Evolutionary conservation across 805 yeast species (phyloP).

Genomic region (Lipomyces japonicus): DNA sequence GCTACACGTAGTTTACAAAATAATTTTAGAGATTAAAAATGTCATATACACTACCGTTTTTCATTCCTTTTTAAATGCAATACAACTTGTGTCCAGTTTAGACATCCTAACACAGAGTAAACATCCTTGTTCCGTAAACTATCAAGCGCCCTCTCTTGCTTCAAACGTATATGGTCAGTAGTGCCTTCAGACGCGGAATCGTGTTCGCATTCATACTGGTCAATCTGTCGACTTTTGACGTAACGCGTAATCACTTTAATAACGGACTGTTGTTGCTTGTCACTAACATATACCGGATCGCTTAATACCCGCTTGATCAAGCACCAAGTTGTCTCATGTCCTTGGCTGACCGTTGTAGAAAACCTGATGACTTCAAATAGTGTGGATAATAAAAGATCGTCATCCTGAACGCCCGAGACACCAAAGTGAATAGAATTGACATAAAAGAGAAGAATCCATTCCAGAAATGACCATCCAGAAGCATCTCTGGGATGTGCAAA

Average conservation of each 20-base stretch:
- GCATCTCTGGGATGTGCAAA: conserved; percentile 26
- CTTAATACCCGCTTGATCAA: conserved; percentile 14
- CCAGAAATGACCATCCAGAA: conserved; percentile 29
- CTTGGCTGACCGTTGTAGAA: conserved; percentile 19
- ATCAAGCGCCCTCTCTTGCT: conserved; percentile 6
- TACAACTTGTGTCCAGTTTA: conserved; percentile 2
- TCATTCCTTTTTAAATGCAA: conserved; percentile 1
- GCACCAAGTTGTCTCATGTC: conserved; percentile 26
- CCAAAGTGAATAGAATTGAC: not conserved
- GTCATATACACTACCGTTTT: not conserved
- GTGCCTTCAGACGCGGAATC: not conserved
- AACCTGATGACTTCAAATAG: conserved; percentile 12
- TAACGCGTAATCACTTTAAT: conserved; percentile 6
- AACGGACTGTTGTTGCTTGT: conserved; percentile 1
- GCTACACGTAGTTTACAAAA: not conserved
- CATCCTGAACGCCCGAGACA: conserved; percentile 12
- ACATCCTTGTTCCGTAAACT: conserved; percentile 14
- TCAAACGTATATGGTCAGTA: not conserved
- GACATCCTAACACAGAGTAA: conserved; percentile 5
- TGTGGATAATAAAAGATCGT: conserved; percentile 7
- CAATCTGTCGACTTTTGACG: conserved; percentile 11
- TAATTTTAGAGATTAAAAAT: not conserved
- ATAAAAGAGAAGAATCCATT: conserved; percentile 14
- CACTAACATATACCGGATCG: conserved; percentile 12
- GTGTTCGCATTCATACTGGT: conserved; percentile 3